These are phyloP conservation scores for Trichoderma semiorbis DNA, from an alignment of 2,329 filamentous ascomycete species.

Conservation along the genomic window DNA sequence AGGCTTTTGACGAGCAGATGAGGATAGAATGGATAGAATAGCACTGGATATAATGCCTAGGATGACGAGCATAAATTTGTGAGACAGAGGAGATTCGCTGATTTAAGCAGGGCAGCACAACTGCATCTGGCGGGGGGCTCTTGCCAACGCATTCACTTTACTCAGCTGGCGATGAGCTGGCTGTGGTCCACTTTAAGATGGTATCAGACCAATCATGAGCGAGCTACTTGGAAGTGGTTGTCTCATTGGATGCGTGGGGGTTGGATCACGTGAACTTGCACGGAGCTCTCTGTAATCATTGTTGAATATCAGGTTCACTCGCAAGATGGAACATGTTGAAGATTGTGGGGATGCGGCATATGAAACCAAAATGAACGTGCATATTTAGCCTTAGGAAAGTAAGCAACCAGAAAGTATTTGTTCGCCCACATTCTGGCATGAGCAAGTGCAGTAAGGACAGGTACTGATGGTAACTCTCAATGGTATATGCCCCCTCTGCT, in stretches of 20 bases:
- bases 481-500: not conserved
- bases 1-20: not conserved
- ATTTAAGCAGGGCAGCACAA: not conserved
- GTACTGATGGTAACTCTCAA: not conserved
- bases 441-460: not conserved
- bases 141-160: not conserved
- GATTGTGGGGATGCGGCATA: not conserved
- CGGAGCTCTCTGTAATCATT: not conserved
- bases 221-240: not conserved
- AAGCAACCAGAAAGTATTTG: not conserved
- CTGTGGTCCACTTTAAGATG: not conserved
- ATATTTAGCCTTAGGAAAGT: not conserved
- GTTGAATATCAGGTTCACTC: not conserved
- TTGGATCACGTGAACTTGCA: not conserved
- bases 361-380: not conserved
- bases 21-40: no score
- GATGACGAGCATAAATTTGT: not conserved
- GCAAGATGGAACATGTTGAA: not conserved
- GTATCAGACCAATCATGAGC: not conserved
- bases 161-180: constrained; percentile 12
- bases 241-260: not conserved
- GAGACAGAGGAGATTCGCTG: not conserved
- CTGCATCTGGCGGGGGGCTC: not conserved
- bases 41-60: not conserved
- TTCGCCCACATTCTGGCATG: not conserved